phyloP scores from a whole-genome alignment of 352 stramenopile genomes.

The Pythium brachiatum region DNA sequence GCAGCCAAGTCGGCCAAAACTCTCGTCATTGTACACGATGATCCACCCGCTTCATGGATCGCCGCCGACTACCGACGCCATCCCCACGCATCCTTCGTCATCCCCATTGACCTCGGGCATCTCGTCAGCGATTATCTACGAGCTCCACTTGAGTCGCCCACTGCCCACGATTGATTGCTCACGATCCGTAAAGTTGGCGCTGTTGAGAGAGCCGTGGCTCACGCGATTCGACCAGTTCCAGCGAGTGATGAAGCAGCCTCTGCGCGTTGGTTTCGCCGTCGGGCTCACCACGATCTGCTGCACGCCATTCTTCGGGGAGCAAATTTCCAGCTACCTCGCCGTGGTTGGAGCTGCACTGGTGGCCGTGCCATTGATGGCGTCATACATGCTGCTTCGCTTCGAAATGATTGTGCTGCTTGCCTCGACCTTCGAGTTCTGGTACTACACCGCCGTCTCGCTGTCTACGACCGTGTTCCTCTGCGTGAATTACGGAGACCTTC shows the following conservation, averaged over 20 bases:
- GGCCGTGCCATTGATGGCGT: background rate
- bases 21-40: too few species aligned
- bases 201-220: background rate
- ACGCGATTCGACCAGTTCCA: background rate
- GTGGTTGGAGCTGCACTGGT: too few species aligned
- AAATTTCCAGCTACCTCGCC: too few species aligned
- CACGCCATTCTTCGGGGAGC: too few species aligned
- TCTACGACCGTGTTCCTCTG: background rate
- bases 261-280: background rate
- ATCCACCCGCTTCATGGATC: background rate
- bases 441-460: background rate
- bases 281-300: too few species aligned
- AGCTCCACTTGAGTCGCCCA: background rate
- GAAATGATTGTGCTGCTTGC: slow-evolving; percentile 3
- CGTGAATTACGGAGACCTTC: background rate
- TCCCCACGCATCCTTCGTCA: background rate
- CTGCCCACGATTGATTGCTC: background rate
- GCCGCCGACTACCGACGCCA: background rate
- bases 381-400: slow-evolving; percentile 1
- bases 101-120: too few species aligned
- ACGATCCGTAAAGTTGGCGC: background rate
- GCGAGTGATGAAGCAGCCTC: background rate
- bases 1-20: too few species aligned
- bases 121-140: background rate
- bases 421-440: slow-evolving; percentile 11